Evolutionary conservation across 2,329 filamentous ascomycete genomes (phyloP).

Genomic region (Knufia petricola): DNA sequence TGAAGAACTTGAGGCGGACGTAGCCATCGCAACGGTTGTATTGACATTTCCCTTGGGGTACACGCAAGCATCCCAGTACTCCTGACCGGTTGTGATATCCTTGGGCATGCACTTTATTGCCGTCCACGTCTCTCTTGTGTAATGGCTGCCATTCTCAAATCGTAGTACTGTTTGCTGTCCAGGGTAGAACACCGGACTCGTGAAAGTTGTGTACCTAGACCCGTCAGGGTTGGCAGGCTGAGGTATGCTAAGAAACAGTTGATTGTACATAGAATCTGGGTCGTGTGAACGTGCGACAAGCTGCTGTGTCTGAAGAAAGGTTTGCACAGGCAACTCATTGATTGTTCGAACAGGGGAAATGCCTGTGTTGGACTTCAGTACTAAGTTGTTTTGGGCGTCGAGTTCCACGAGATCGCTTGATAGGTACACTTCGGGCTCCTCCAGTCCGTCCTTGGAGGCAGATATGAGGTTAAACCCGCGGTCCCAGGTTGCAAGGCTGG

Average conservation of each 20-base stretch:
- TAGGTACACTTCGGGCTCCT: slow-evolving; percentile 49
- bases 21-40: slow-evolving; percentile 6
- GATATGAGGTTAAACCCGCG: slow-evolving; percentile 51
- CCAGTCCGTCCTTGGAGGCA: slow-evolving; percentile 50
- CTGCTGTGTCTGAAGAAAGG: not conserved
- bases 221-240: not conserved
- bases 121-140: slow-evolving; percentile 20
- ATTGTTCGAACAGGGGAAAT: slow-evolving; percentile 9
- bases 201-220: slow-evolving; percentile 13
- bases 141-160: slow-evolving; percentile 25
- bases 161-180: slow-evolving; percentile 21
- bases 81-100: slow-evolving; percentile 19
- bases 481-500: slow-evolving; percentile 41
- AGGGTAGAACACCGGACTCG: slow-evolving; percentile 19
- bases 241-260: slow-evolving; percentile 23
- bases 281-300: slow-evolving; percentile 16
- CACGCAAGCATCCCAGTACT: not conserved
- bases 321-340: slow-evolving; percentile 6
- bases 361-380: not conserved
- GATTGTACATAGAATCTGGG: slow-evolving; percentile 25
- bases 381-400: not conserved
- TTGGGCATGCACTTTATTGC: slow-evolving; percentile 25
- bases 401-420: slow-evolving; percentile 1
- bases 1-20: slow-evolving; percentile 11
- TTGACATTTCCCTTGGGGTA: not conserved